These are phyloP conservation scores for Cladosporium sp. DNA, from an alignment of 2,329 filamentous ascomycete genomes.

Conservation along the genomic window DNA sequence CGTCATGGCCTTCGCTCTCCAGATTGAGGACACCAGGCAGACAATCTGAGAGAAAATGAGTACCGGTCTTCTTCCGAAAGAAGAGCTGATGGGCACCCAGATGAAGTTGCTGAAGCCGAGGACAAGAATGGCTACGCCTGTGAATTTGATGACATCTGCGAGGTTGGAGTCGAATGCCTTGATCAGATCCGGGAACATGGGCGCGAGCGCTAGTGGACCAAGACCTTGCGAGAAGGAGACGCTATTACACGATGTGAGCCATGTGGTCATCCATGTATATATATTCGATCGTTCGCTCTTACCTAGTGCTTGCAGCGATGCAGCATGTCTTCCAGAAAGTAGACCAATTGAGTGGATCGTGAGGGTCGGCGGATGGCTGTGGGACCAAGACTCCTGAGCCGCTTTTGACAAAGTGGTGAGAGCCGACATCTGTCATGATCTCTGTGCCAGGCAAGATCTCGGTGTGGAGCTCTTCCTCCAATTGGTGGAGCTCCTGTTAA, in stretches of 20 bases:
- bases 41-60: constrained; percentile 50
- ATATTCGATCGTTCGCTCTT: no score
- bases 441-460: constrained; percentile 57
- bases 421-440: constrained; percentile 58
- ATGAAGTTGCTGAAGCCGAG: constrained; percentile 59
- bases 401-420: constrained; percentile 61
- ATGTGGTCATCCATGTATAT: no score
- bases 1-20: constrained; percentile 54
- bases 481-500: constrained; percentile 39
- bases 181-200: constrained; percentile 59
- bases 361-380: constrained; percentile 45
- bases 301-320: constrained; percentile 40
- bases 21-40: constrained; percentile 52
- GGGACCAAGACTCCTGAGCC: constrained; percentile 47
- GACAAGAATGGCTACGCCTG: constrained; percentile 53
- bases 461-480: constrained; percentile 50
- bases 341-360: constrained; percentile 49
- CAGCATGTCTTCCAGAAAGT: constrained; percentile 46
- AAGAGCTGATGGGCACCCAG: constrained; percentile 54
- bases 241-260: constrained; percentile 14
- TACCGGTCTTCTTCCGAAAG: constrained; percentile 53
- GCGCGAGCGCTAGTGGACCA: constrained; percentile 51
- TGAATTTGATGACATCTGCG: constrained; percentile 53
- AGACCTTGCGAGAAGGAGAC: constrained; percentile 53
- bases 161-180: constrained; percentile 31